These are phyloP conservation scores for Hypericum perforatum DNA, from an alignment of 345 rosid genomes.

Conservation along the genomic window DNA sequence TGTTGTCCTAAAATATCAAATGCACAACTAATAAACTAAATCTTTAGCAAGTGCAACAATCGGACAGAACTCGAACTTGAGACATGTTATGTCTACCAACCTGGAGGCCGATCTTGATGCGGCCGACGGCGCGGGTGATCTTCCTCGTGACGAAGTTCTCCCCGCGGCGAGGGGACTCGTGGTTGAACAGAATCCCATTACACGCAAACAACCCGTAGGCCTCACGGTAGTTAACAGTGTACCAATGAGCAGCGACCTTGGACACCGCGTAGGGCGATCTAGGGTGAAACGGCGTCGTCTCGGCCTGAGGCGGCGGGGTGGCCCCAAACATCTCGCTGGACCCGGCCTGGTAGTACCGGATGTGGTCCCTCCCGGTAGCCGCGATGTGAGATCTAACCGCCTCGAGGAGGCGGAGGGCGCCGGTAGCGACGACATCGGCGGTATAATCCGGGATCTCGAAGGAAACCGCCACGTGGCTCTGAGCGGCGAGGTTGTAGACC, in stretches of 20 bases:
- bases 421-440: slow-evolving; percentile 93
- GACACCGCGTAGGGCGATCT: slow-evolving; percentile 96
- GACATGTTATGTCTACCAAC: no score
- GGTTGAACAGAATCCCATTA: slow-evolving; percentile 85
- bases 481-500: slow-evolving; percentile 93
- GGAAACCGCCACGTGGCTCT: slow-evolving; percentile 90
- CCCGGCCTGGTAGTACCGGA: slow-evolving; percentile 88
- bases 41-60: no score
- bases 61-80: no score
- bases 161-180: slow-evolving; percentile 85
- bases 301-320: slow-evolving; percentile 81
- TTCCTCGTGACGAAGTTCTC: slow-evolving; percentile 93
- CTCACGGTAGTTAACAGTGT: slow-evolving; percentile 89
- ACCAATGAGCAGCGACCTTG: slow-evolving; percentile 95
- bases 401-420: slow-evolving; percentile 84
- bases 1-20: no score
- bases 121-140: slow-evolving; percentile 84
- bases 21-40: no score
- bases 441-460: slow-evolving; percentile 97
- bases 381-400: slow-evolving; percentile 83
- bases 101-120: slow-evolving; percentile 58
- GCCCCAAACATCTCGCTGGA: slow-evolving; percentile 97
- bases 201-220: slow-evolving; percentile 84
- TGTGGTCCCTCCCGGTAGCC: slow-evolving; percentile 51
- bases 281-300: slow-evolving; percentile 80